phyloP scores from a whole-genome alignment of 2,329 filamentous ascomycete genomes.

The Atkinsonella texensis region DNA sequence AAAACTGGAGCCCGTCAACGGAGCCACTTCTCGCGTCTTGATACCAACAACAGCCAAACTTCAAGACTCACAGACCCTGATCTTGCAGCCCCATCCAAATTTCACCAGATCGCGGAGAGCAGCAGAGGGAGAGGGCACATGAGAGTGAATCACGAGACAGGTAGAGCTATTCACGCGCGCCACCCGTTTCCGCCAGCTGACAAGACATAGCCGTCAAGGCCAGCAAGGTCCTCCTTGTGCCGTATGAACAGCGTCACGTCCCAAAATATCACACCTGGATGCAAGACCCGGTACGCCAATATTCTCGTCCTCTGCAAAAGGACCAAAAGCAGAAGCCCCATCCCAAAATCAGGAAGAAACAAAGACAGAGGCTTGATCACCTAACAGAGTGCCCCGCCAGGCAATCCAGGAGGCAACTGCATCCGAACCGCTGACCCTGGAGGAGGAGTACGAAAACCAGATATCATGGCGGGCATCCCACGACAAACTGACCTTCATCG shows the following conservation, averaged over 20 bases:
- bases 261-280: conserved; percentile 82
- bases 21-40: background rate
- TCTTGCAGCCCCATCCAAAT: background rate
- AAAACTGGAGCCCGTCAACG: background rate
- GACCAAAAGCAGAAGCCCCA: background rate
- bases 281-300: conserved; percentile 55
- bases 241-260: conserved; percentile 75
- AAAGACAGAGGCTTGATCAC: conserved; percentile 10
- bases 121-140: conserved; percentile 15
- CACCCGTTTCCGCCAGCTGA: background rate
- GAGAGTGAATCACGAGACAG: conserved; percentile 32
- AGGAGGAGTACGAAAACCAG: conserved; percentile 85
- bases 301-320: too few relatives aligned
- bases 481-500: conserved; percentile 90
- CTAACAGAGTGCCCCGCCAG: conserved; percentile 24
- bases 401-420: conserved; percentile 74
- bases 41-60: background rate
- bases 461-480: conserved; percentile 66
- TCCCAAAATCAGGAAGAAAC: background rate
- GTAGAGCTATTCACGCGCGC: conserved; percentile 15
- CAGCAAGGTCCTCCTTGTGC: conserved; percentile 59
- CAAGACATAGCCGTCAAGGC: conserved; percentile 50
- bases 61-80: background rate
- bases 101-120: too few relatives aligned
- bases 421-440: conserved; percentile 68